Conservation (phyloP, 108 stramenopile species). For the Fragilaria radians region DNA sequence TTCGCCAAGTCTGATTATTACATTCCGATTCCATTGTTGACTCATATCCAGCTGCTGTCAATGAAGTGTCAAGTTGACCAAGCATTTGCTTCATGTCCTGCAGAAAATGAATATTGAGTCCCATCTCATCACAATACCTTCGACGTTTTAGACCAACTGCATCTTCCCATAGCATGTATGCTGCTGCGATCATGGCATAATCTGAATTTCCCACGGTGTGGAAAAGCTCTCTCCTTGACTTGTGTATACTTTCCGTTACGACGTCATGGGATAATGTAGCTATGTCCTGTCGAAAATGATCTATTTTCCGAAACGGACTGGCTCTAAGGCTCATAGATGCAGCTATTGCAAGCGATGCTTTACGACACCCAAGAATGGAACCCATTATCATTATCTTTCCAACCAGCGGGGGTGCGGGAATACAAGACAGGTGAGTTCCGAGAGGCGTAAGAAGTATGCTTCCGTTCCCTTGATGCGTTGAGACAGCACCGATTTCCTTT, state of each 20-base stretch:
- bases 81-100: constrained; percentile 67
- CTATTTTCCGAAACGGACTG: constrained; percentile 66
- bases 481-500: constrained; percentile 54
- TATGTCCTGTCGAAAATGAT: constrained; percentile 10
- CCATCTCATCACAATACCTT: constrained; percentile 52
- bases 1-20: constrained; percentile 59
- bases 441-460: constrained; percentile 50
- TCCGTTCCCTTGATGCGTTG: constrained; percentile 9
- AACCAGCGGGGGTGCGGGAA: constrained; percentile 76
- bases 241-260: constrained; percentile 21
- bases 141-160: constrained; percentile 34
- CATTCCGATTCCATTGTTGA: constrained; percentile 43
- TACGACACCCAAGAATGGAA: constrained; percentile 68
- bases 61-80: constrained; percentile 56
- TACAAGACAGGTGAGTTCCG: constrained; percentile 75
- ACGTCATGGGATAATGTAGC: constrained; percentile 7
- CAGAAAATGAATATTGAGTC: constrained; percentile 61
- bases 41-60: constrained; percentile 43
- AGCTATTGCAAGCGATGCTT: constrained; percentile 69
- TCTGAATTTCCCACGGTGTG: constrained; percentile 76
- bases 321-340: constrained; percentile 71
- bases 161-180: constrained; percentile 53
- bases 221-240: constrained; percentile 50
- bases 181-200: constrained; percentile 67
- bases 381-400: constrained; percentile 77